phyloP scores from a whole-genome alignment of 2,329 filamentous ascomycete species.

The Fusarium sp. region DNA sequence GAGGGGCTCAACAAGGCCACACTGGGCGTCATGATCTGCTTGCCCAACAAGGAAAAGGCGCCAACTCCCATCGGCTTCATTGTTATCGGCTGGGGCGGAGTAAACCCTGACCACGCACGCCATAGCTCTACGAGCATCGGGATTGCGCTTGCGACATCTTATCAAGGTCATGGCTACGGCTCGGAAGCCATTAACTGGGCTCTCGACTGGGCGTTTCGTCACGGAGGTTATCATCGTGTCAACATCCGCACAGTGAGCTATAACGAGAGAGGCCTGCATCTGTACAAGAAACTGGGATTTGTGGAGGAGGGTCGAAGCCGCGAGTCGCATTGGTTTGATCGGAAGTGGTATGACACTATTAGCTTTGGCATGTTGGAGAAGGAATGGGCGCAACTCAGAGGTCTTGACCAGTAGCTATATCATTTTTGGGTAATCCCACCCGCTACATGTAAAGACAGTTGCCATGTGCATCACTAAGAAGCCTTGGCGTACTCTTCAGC shows the following conservation, averaged over 20 bases:
- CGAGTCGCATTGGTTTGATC: constrained; percentile 57
- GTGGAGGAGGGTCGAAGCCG: constrained; percentile 55
- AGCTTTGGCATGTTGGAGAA: constrained; percentile 52
- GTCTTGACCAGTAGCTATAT: not conserved
- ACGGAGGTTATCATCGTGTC: constrained; percentile 58
- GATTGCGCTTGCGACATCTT: constrained; percentile 49
- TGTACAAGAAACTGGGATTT: constrained; percentile 61
- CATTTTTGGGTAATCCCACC: no score
- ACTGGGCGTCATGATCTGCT: constrained; percentile 11
- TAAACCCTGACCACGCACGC: not conserved
- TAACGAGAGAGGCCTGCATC: constrained; percentile 54
- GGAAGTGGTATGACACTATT: constrained; percentile 53
- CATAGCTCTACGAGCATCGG: constrained; percentile 44
- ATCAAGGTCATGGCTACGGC: constrained; percentile 58
- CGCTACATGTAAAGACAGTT: no score
- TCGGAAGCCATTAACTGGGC: constrained; percentile 60
- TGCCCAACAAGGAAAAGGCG: not conserved
- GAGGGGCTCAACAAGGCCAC: not conserved
- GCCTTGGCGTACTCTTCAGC: not conserved
- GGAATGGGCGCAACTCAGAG: constrained; percentile 49
- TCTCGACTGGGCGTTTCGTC: constrained; percentile 58
- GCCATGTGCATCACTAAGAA: not conserved
- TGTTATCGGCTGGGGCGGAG: constrained; percentile 12
- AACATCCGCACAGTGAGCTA: constrained; percentile 54
- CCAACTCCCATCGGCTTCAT: constrained; percentile 21